These are phyloP conservation scores for Aspergillus costaricaensis DNA, from an alignment of 2,329 filamentous ascomycete species.

Conservation along the genomic window DNA sequence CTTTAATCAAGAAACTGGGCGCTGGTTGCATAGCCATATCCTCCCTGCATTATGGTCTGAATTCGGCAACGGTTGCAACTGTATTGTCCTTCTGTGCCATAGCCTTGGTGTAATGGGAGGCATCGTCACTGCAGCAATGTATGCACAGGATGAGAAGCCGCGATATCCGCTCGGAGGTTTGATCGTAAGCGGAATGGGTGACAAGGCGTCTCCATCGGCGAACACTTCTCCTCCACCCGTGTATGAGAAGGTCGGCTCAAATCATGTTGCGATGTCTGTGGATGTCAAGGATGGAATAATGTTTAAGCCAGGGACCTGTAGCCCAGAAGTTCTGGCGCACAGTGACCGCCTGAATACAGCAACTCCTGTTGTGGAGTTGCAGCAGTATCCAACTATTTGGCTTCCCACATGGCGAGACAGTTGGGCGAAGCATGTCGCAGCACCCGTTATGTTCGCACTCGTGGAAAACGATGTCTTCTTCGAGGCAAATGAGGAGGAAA, in stretches of 20 bases:
- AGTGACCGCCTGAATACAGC: slow-evolving; percentile 1
- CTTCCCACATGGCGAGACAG: neutral
- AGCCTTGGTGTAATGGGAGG: slow-evolving; percentile 8
- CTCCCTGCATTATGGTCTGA: slow-evolving; percentile 6
- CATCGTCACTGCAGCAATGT: slow-evolving; percentile 1
- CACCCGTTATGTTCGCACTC: slow-evolving; percentile 6
- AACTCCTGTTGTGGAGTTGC: neutral
- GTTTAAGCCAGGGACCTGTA: slow-evolving; percentile 1
- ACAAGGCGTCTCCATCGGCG: neutral
- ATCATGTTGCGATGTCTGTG: neutral
- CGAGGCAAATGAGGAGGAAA: neutral
- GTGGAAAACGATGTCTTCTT: slow-evolving; percentile 7
- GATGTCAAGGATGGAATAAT: slow-evolving; percentile 8
- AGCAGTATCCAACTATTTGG: neutral
- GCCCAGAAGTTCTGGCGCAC: neutral
- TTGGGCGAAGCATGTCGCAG: slow-evolving; percentile 5
- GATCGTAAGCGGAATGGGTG: slow-evolving; percentile 6
- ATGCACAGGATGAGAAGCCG: neutral
- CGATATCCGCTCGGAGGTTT: slow-evolving; percentile 10
- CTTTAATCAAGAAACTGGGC: slow-evolving; percentile 6
- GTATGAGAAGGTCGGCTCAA: neutral
- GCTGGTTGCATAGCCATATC: slow-evolving; percentile 2
- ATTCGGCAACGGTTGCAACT: slow-evolving; percentile 5
- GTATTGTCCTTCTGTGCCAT: slow-evolving; percentile 9
- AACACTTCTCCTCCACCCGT: neutral